A percentile compares a stretch with the other conserved stretches of the same genome.
These are phyloP conservation scores for Jimgerdemannia flammicorona DNA, from an alignment of 192 early-diverging fungal genomes.

Conservation along the genomic window DNA sequence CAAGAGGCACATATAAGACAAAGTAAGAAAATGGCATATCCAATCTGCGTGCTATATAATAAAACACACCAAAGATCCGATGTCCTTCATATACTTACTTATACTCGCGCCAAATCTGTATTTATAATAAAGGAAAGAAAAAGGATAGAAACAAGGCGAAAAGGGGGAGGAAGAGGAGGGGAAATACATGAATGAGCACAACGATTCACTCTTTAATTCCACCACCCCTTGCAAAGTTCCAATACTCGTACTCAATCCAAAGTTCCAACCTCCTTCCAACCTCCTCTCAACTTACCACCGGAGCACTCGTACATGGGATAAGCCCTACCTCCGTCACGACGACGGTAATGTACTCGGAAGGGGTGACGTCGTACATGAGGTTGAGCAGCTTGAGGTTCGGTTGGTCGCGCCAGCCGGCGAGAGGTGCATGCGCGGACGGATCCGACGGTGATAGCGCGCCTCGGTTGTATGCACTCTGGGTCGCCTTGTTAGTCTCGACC, in stretches of 20 bases:
- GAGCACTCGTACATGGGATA: conserved; percentile 86
- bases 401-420: conserved; percentile 73
- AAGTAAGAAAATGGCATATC: not conserved
- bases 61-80: not conserved
- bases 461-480: conserved; percentile 13
- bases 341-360: conserved; percentile 86
- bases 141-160: not conserved
- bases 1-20: not conserved
- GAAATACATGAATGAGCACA: not conserved
- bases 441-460: conserved; percentile 11
- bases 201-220: no score
- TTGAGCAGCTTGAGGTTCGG: conserved; percentile 83
- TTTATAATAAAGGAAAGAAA: not conserved
- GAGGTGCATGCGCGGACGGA: conserved; percentile 27
- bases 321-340: conserved; percentile 91
- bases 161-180: not conserved
- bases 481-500: conserved; percentile 43
- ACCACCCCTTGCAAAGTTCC: no score
- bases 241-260: no score
- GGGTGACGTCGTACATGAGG: conserved; percentile 92
- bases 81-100: conserved; percentile 22
- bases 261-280: not conserved
- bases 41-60: not conserved
- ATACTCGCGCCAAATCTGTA: conserved; percentile 39
- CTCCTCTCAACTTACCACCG: conserved; percentile 48